phyloP scores from a whole-genome alignment of 2,329 filamentous ascomycete species.

The Stachybotrys chlorohalonatus region DNA sequence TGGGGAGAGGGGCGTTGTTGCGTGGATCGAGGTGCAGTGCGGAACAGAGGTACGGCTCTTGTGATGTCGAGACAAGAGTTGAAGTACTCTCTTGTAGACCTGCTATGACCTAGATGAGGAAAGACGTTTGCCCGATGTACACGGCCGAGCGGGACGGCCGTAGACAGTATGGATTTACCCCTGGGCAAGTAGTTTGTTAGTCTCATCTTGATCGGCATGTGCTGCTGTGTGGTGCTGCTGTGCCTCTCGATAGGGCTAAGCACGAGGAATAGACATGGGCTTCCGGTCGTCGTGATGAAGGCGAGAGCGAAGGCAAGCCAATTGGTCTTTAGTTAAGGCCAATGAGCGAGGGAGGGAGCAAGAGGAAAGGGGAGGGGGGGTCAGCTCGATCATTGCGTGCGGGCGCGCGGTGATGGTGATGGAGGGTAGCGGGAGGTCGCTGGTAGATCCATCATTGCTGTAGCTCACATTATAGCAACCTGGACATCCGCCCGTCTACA shows the following conservation, averaged over 20 bases:
- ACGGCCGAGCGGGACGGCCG: background rate
- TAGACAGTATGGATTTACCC: background rate
- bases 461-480: too few species aligned
- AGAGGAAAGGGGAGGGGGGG: background rate
- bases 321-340: background rate
- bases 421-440: background rate
- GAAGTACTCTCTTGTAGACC: background rate
- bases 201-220: background rate
- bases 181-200: background rate
- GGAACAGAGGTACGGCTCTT: background rate
- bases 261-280: background rate
- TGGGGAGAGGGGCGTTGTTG: background rate
- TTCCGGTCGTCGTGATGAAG: background rate
- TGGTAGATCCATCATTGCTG: too few species aligned
- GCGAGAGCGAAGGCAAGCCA: too few species aligned
- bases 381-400: background rate
- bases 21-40: background rate
- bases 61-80: background rate
- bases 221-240: background rate
- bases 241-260: background rate
- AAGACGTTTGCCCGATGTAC: background rate
- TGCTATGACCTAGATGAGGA: background rate
- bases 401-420: background rate
- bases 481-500: too few species aligned
- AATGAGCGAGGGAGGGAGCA: background rate